A percentile compares a stretch with the other conserved stretches of the same genome.
These are phyloP conservation scores for Flammula alnicola DNA, from an alignment of 1,284 basidiomycete species.

Conservation along the genomic window DNA sequence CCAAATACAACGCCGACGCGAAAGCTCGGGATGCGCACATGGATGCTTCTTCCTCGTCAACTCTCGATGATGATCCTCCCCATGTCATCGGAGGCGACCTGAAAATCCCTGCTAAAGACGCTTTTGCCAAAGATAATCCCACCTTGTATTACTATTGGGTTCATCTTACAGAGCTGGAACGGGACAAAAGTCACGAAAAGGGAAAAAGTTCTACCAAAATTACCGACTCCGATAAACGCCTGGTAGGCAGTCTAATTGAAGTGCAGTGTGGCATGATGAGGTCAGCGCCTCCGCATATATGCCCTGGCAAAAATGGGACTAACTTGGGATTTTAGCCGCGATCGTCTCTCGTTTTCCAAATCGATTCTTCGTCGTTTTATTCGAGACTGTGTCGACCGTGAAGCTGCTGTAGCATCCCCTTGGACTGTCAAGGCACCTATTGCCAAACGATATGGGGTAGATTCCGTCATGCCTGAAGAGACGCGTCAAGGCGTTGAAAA, in stretches of 20 bases:
- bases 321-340: conserved; percentile 62
- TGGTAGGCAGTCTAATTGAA: conserved; percentile 77
- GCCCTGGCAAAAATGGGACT: neutral
- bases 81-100: conserved; percentile 85
- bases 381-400: conserved; percentile 90
- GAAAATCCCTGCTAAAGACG: conserved; percentile 73
- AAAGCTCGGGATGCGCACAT: conserved; percentile 48
- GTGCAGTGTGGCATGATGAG: conserved; percentile 81
- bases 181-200: conserved; percentile 67
- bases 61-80: conserved; percentile 47
- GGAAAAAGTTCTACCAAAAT: conserved; percentile 56
- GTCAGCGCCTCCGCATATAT: conserved; percentile 45
- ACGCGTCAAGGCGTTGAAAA: conserved; percentile 79
- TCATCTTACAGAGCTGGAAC: conserved; percentile 80
- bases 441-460: conserved; percentile 83
- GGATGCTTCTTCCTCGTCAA: conserved; percentile 37
- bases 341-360: conserved; percentile 94
- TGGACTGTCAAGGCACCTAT: conserved; percentile 92
- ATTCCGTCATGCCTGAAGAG: conserved; percentile 84
- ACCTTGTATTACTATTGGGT: conserved; percentile 87
- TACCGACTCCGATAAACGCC: conserved; percentile 57
- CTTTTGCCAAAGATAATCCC: conserved; percentile 78
- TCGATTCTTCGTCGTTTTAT: conserved; percentile 96
- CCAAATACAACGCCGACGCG: conserved; percentile 54
- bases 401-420: conserved; percentile 89